Percentiles rank a stretch among this genome's conserved stretches.
phyloP scores from a whole-genome alignment of 2,329 filamentous ascomycete genomes.

The Colletotrichum sp. region DNA sequence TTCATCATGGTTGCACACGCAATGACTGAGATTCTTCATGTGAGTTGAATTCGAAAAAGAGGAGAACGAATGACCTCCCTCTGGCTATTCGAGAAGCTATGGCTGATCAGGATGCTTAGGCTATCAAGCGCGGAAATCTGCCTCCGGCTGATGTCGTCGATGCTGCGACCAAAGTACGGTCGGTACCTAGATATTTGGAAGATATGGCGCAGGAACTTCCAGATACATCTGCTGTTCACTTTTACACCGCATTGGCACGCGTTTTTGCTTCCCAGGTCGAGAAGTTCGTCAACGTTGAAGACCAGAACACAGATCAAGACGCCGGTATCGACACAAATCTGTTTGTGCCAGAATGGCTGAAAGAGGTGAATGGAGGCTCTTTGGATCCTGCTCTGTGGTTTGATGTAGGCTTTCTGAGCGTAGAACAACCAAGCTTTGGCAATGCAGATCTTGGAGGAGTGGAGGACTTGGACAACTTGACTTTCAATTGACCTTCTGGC shows the following conservation, averaged over 20 bases:
- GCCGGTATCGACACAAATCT: not conserved
- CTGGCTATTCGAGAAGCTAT: not conserved
- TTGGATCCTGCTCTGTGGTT: not conserved
- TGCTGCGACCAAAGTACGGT: not conserved
- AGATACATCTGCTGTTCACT: not conserved
- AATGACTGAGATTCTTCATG: slow-evolving; percentile 25
- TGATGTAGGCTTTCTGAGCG: not conserved
- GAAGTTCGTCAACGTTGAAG: not conserved
- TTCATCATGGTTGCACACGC: slow-evolving; percentile 29
- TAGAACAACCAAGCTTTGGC: not conserved
- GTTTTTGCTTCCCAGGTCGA: not conserved
- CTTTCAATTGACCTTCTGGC: not conserved
- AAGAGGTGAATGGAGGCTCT: not conserved
- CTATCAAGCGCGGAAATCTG: not conserved
- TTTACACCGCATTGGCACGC: not conserved
- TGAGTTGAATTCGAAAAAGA: not conserved
- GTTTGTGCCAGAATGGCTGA: not conserved
- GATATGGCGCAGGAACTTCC: not conserved
- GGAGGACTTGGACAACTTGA: not conserved
- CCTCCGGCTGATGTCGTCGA: not conserved
- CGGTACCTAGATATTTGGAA: not conserved
- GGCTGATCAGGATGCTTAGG: not conserved
- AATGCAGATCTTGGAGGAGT: not conserved
- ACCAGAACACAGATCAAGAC: not conserved
- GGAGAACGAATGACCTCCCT: not conserved